Evolutionary conservation across 2,329 filamentous ascomycete genomes (phyloP).

Genomic region (Fusarium sp.): DNA sequence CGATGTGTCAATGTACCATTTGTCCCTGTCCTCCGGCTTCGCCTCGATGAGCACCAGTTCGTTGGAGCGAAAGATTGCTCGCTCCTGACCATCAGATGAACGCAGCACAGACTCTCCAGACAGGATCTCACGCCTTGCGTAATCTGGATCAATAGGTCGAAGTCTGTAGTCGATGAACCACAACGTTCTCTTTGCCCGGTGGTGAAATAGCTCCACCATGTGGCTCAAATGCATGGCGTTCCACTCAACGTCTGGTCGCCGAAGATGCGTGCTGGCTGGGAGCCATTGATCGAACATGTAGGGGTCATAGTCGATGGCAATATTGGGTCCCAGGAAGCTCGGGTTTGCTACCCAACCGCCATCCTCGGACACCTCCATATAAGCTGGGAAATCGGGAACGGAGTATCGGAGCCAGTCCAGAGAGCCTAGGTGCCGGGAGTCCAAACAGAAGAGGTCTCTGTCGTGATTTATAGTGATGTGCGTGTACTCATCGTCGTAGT

Average conservation of each 20-base stretch:
- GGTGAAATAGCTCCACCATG: slow-evolving; percentile 3
- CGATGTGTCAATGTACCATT: not conserved
- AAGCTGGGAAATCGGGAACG: not conserved
- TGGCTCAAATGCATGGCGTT: not conserved
- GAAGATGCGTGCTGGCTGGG: not conserved
- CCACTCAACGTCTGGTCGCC: not conserved
- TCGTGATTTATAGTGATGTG: slow-evolving; percentile 19
- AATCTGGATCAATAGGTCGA: not conserved
- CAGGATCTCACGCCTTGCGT: not conserved
- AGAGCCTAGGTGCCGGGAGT: not conserved
- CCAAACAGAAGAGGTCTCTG: slow-evolving; percentile 15
- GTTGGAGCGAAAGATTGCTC: slow-evolving; percentile 11
- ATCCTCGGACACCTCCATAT: not conserved
- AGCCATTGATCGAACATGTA: not conserved
- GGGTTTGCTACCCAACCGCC: not conserved
- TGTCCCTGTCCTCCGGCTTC: slow-evolving; percentile 2
- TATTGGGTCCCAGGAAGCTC: slow-evolving; percentile 16
- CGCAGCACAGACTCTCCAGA: not conserved
- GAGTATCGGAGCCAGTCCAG: not conserved
- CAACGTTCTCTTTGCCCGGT: not conserved
- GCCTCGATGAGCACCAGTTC: slow-evolving; percentile 11
- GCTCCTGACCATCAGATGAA: not conserved
- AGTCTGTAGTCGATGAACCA: slow-evolving; percentile 26
- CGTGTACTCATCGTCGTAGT: not conserved
- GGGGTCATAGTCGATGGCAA: slow-evolving; percentile 24